A percentile compares a stretch with the other conserved stretches of the same genome.
These are phyloP conservation scores for Diutina pseudorugosa DNA, from an alignment of 1,139 yeast species.

Conservation along the genomic window DNA sequence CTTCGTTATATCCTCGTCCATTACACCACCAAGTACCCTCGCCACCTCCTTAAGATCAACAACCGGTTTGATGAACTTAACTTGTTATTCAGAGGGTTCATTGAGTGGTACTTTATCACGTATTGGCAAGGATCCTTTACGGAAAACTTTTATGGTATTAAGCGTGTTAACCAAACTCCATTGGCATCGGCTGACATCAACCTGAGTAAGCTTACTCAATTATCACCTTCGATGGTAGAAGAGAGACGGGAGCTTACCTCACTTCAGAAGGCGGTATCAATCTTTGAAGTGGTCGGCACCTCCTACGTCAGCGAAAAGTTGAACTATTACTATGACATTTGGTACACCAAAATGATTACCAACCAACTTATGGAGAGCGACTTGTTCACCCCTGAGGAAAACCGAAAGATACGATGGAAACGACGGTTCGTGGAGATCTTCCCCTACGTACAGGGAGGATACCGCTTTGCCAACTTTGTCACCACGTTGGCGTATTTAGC, in stretches of 20 bases:
- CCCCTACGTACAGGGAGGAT: constrained; percentile 43
- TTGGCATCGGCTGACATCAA: constrained; percentile 20
- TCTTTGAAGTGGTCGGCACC: constrained; percentile 52
- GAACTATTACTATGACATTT: constrained; percentile 50
- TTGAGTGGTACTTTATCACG: constrained; percentile 63
- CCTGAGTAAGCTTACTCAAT: constrained; percentile 23
- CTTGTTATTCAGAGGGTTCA: constrained; percentile 43
- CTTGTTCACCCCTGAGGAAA: constrained; percentile 18
- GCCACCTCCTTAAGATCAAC: constrained; percentile 47
- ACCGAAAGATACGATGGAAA: constrained; percentile 20
- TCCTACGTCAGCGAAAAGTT: constrained; percentile 64
- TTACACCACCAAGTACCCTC: constrained; percentile 72
- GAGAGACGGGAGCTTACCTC: constrained; percentile 40
- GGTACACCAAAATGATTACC: constrained; percentile 48
- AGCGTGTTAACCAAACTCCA: constrained; percentile 41
- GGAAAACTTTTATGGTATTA: constrained; percentile 85
- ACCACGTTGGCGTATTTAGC: constrained; percentile 58
- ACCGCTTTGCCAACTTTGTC: constrained; percentile 41
- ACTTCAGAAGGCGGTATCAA: constrained; percentile 44
- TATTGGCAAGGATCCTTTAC: constrained; percentile 82
- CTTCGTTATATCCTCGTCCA: constrained; percentile 69
- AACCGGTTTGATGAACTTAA: constrained; percentile 72
- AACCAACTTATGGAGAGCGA: constrained; percentile 26
- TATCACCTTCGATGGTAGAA: constrained; percentile 41
- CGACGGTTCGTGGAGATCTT: constrained; percentile 42